These are phyloP conservation scores for Boletus reticulatus DNA, from an alignment of 768 basidiomycete species.

Conservation along the genomic window DNA sequence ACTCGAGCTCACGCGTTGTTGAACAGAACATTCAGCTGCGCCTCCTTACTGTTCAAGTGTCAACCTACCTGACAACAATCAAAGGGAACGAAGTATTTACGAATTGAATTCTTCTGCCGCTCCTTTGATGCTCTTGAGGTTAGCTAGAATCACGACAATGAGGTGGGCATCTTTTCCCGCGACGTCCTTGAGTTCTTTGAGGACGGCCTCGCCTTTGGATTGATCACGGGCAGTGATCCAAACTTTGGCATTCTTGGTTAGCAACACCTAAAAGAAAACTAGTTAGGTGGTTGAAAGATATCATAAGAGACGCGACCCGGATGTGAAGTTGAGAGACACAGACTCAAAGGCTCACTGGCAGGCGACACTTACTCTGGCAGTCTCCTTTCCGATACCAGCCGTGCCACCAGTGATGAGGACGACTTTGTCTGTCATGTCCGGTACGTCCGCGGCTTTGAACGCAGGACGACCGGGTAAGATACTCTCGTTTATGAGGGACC, in stretches of 20 bases:
- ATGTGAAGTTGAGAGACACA: too few species aligned
- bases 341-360: too few species aligned
- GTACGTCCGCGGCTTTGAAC: slow-evolving; percentile 30
- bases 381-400: slow-evolving; percentile 51
- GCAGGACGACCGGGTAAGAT: slow-evolving; percentile 20
- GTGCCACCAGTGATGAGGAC: slow-evolving; percentile 46
- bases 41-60: slow-evolving; percentile 16
- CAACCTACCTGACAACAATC: not conserved
- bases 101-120: slow-evolving; percentile 40
- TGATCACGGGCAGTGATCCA: slow-evolving; percentile 27
- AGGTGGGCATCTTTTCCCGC: slow-evolving; percentile 29
- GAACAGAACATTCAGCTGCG: slow-evolving; percentile 24
- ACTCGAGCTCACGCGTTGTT: slow-evolving; percentile 29
- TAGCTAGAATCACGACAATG: slow-evolving; percentile 42
- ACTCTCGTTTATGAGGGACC: slow-evolving; percentile 1
- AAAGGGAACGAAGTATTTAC: slow-evolving; percentile 14
- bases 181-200: slow-evolving; percentile 17
- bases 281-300: not conserved
- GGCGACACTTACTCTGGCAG: slow-evolving; percentile 25
- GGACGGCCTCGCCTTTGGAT: slow-evolving; percentile 13
- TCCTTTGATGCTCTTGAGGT: slow-evolving; percentile 35
- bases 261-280: slow-evolving; percentile 12
- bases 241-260: slow-evolving; percentile 29
- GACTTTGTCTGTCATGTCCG: slow-evolving; percentile 37
- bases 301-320: not conserved